phyloP scores from a whole-genome alignment of 108 stramenopile genomes.

The Fragilariopsis cylindrus region DNA sequence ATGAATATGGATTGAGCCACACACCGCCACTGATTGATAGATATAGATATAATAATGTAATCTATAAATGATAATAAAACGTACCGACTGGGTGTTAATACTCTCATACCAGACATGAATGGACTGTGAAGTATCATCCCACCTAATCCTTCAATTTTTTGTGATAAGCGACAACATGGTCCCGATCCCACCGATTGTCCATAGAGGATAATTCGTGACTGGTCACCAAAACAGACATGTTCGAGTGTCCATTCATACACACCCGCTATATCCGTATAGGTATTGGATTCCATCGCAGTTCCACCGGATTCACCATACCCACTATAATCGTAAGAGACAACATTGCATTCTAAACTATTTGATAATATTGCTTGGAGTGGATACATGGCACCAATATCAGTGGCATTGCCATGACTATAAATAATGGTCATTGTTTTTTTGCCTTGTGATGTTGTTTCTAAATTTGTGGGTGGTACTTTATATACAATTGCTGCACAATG shows the following conservation, averaged over 20 bases:
- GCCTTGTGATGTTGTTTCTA: constrained; percentile 8
- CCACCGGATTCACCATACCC: constrained; percentile 88
- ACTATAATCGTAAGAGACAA: constrained; percentile 84
- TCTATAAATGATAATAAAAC: background rate
- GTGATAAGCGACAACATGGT: constrained; percentile 75
- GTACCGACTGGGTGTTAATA: constrained; percentile 78
- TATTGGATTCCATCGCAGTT: constrained; percentile 74
- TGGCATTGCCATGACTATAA: constrained; percentile 91
- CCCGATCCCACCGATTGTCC: constrained; percentile 91
- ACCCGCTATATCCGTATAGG: constrained; percentile 80
- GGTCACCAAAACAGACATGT: constrained; percentile 34
- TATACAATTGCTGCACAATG: constrained; percentile 74
- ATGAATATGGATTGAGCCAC: no score
- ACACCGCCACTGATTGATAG: no score
- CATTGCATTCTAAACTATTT: constrained; percentile 67
- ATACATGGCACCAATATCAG: constrained; percentile 87
- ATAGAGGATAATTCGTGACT: constrained; percentile 71
- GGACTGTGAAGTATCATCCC: constrained; percentile 83
- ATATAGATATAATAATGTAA: background rate
- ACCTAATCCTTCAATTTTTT: constrained; percentile 51
- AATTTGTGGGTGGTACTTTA: constrained; percentile 36
- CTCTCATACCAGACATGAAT: constrained; percentile 89
- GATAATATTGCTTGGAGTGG: constrained; percentile 62
- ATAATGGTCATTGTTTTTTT: constrained; percentile 70
- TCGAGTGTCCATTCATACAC: constrained; percentile 77